phyloP scores from a whole-genome alignment of 148 eudicot species.

The Vaccinium corymbosum region DNA sequence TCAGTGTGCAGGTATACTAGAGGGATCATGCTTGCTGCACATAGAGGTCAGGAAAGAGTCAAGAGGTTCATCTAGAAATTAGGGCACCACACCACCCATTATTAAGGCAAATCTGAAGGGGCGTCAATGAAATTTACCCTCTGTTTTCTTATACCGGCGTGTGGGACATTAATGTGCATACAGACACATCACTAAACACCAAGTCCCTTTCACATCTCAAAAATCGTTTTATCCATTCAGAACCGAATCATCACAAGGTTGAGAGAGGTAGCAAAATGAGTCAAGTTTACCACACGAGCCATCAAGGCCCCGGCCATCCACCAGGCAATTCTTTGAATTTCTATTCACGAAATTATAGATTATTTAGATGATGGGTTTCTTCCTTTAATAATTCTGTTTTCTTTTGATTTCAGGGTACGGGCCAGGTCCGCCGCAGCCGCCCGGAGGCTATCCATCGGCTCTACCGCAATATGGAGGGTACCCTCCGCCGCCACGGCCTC shows the following conservation, averaged over 20 bases:
- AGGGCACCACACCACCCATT: no score
- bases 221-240: neutral
- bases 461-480: slow-evolving; percentile 5
- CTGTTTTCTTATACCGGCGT: no score
- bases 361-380: no score
- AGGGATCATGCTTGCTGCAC: no score
- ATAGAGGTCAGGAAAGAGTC: no score
- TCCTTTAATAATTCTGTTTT: neutral
- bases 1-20: no score
- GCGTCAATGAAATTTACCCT: no score
- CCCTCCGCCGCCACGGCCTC: slow-evolving; percentile 8
- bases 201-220: neutral
- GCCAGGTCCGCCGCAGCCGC: slow-evolving; percentile 11
- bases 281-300: slow-evolving; percentile 25
- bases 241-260: neutral
- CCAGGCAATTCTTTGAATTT: slow-evolving; percentile 8
- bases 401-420: slow-evolving; percentile 12
- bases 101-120: no score
- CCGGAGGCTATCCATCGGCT: neutral
- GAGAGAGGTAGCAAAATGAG: neutral
- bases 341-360: no score
- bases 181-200: neutral
- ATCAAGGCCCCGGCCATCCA: slow-evolving; percentile 11
- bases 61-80: no score
- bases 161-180: neutral